These are phyloP conservation scores for Chimonanthus salicifolius DNA, from an alignment of 164 flowering plant species.

Conservation along the genomic window DNA sequence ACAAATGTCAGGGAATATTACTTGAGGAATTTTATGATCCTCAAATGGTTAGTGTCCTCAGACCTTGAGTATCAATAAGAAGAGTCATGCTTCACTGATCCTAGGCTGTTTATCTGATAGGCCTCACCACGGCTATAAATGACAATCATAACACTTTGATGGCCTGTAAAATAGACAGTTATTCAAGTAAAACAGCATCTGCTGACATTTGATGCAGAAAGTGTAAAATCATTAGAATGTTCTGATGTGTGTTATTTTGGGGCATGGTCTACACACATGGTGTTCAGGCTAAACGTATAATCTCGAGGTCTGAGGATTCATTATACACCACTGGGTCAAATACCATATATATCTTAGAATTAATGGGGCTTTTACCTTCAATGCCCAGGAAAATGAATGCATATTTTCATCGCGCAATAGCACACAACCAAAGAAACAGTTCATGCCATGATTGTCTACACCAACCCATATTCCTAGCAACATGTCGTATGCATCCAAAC, in stretches of 20 bases:
- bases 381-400: slow-evolving; percentile 75
- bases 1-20: not conserved
- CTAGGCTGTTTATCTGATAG: not conserved
- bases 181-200: not conserved
- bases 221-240: not conserved
- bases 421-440: slow-evolving; percentile 65
- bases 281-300: not conserved
- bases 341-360: not conserved
- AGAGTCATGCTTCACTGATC: not conserved
- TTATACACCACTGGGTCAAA: not conserved
- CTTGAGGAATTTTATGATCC: not conserved
- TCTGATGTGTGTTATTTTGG: not conserved
- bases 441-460: slow-evolving; percentile 70
- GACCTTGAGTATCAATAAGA: not conserved
- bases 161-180: not conserved
- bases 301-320: not conserved
- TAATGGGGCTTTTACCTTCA: slow-evolving; percentile 49
- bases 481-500: slow-evolving; percentile 74
- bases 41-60: not conserved
- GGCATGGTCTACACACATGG: not conserved
- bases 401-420: slow-evolving; percentile 70
- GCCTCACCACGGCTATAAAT: not conserved
- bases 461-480: slow-evolving; percentile 75
- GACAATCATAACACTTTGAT: not conserved
- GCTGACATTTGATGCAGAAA: not conserved